These are phyloP conservation scores for Salix purpurea DNA, from an alignment of 345 rosid species.

Conservation along the genomic window DNA sequence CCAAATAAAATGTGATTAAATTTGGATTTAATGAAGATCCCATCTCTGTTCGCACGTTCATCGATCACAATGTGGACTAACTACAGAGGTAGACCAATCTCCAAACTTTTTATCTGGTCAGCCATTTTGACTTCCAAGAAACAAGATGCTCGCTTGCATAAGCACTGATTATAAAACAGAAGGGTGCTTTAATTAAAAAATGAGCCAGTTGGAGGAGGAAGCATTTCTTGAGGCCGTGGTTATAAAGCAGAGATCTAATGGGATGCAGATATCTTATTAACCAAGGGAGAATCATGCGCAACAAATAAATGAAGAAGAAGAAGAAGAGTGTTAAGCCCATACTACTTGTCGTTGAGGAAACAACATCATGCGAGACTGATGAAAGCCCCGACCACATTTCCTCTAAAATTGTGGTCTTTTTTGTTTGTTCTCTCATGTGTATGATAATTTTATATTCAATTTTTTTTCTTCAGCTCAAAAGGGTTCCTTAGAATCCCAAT, in stretches of 20 bases:
- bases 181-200: neutral
- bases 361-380: neutral
- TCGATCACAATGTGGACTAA: neutral
- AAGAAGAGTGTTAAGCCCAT: neutral
- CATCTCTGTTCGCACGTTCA: conserved; percentile 19
- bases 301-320: neutral
- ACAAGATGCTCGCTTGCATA: neutral
- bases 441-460: neutral
- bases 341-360: conserved; percentile 1
- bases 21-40: conserved; percentile 11
- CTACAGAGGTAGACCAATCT: neutral
- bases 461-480: neutral
- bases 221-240: neutral
- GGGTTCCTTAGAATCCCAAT: neutral
- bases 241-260: neutral
- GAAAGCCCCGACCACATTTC: neutral
- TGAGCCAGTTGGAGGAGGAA: neutral
- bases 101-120: neutral
- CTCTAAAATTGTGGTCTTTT: neutral
- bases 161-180: neutral
- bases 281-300: neutral
- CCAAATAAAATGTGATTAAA: conserved; percentile 10
- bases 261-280: neutral
- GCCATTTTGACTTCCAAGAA: neutral
- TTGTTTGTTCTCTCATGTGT: neutral